phyloP scores from a whole-genome alignment of 2,329 filamentous ascomycete species.

The Penicillium decumbens region DNA sequence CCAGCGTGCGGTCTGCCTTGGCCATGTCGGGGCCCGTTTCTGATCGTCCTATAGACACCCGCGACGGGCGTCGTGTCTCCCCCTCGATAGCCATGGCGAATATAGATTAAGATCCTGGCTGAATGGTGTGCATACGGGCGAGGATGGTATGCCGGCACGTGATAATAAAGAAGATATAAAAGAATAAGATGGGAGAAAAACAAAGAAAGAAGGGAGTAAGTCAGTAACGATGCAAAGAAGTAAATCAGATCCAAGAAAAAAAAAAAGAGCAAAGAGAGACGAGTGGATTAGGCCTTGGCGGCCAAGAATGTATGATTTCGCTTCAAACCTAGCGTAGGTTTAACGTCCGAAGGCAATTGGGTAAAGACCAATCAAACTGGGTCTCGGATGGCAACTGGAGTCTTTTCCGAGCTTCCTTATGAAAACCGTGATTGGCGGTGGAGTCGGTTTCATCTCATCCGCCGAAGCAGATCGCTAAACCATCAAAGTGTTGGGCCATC shows the following conservation, averaged over 20 bases:
- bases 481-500: neutral
- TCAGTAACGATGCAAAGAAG: neutral
- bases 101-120: conserved; percentile 51
- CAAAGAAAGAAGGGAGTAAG: neutral
- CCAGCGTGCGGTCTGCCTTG: conserved; percentile 20
- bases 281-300: conserved; percentile 3
- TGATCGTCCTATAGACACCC: conserved; percentile 10
- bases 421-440: neutral
- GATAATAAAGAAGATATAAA: neutral
- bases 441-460: neutral
- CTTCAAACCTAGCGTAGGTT: neutral
- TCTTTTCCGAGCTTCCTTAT: too few species aligned
- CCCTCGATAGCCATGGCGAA: conserved; percentile 11
- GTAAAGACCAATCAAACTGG: neutral
- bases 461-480: neutral
- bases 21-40: conserved; percentile 11
- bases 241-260: neutral
- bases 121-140: neutral
- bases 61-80: conserved; percentile 12
- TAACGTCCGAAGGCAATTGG: neutral
- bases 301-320: neutral
- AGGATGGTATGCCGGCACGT: neutral
- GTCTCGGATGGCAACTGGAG: neutral
- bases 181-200: neutral
- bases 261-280: conserved; percentile 2